Evolutionary conservation across 78 protist genomes (phyloP).

Genomic region (Chrysochromulina tobinii): DNA sequence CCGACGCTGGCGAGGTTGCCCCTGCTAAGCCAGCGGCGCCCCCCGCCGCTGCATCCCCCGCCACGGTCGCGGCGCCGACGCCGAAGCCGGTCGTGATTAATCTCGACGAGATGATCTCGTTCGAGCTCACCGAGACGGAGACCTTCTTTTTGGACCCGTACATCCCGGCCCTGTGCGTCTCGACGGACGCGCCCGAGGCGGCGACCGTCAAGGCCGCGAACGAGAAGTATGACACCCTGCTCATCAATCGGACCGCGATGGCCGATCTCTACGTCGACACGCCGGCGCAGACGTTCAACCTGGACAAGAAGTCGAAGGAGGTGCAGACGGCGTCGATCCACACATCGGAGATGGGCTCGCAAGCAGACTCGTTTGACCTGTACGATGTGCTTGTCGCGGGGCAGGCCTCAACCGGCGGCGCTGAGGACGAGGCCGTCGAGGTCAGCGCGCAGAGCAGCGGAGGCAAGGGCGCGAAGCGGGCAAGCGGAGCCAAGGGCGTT

Average conservation of each 20-base stretch:
- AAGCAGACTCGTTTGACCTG: background rate
- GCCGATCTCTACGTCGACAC: conserved; percentile 24
- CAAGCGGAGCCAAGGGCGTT: background rate
- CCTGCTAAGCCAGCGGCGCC: background rate
- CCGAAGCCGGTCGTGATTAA: background rate
- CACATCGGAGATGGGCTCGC: background rate
- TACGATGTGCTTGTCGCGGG: conserved; percentile 23
- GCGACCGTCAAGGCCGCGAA: background rate
- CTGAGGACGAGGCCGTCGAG: background rate
- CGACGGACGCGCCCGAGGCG: background rate
- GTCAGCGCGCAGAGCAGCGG: background rate
- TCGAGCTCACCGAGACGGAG: conserved; percentile 22
- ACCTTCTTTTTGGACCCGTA: conserved; percentile 18
- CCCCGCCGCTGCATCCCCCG: background rate
- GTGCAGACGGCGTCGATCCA: background rate
- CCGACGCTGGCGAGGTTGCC: background rate
- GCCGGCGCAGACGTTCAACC: conserved; percentile 45
- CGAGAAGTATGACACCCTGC: background rate
- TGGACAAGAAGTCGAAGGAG: conserved; percentile 30
- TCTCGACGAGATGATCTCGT: background rate
- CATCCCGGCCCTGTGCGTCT: background rate
- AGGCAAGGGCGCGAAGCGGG: background rate
- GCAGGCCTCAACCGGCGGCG: background rate
- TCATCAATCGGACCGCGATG: background rate
- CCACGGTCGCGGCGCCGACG: background rate